A percentile compares a stretch with the other conserved stretches of the same genome.
Conservation (phyloP, 306 rosid species). For the Adenanthera pavonina region DNA sequence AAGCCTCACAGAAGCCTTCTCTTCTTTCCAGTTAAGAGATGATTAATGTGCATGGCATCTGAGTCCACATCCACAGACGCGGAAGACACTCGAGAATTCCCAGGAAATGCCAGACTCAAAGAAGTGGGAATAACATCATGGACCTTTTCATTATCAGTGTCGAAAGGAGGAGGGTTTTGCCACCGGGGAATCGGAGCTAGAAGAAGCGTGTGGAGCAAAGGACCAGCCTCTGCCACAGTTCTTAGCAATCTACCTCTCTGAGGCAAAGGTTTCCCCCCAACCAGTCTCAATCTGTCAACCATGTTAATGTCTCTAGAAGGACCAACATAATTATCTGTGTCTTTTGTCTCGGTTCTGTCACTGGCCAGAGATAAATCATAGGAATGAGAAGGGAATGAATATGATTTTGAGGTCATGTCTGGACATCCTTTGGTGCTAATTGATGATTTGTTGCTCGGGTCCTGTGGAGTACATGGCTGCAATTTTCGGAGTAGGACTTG, state of each 20-base stretch:
- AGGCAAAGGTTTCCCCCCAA: constrained; percentile 50
- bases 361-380: constrained; percentile 43
- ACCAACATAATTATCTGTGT: not conserved
- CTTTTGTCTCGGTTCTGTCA: constrained; percentile 11
- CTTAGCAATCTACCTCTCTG: constrained; percentile 52
- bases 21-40: constrained; percentile 35
- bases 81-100: constrained; percentile 31
- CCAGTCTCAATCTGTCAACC: constrained; percentile 35
- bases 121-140: constrained; percentile 40
- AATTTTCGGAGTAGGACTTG: constrained; percentile 45
- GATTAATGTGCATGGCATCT: constrained; percentile 21
- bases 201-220: constrained; percentile 60
- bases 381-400: not conserved
- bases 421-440: not conserved
- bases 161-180: constrained; percentile 49
- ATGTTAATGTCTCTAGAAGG: not conserved
- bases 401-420: constrained; percentile 13
- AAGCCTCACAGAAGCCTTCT: constrained; percentile 39
- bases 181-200: constrained; percentile 51
- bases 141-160: not conserved
- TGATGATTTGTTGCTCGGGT: not conserved
- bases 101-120: constrained; percentile 49
- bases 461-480: constrained; percentile 14
- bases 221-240: constrained; percentile 55
- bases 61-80: constrained; percentile 19